Evolutionary conservation across 805 yeast species (phyloP).

Genomic region (Myxozyma mucilagina): DNA sequence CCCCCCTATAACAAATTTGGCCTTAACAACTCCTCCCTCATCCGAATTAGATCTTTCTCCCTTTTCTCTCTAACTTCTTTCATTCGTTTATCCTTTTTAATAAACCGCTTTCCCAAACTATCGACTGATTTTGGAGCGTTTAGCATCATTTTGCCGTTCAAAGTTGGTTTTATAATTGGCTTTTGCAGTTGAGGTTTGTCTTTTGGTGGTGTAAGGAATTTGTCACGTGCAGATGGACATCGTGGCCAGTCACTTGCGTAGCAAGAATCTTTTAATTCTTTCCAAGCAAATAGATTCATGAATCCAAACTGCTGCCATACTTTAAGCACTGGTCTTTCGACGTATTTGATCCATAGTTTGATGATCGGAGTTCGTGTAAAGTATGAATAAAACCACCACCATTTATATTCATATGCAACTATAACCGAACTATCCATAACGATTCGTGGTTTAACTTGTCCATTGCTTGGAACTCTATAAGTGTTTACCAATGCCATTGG

Average conservation of each 20-base stretch:
- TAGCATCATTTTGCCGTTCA: not conserved
- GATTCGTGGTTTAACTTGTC: constrained; percentile 11
- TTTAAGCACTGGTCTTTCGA: constrained; percentile 16
- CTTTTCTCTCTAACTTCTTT: not conserved
- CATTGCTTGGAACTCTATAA: not conserved
- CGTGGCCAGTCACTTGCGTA: constrained; percentile 13
- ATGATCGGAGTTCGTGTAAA: constrained; percentile 19
- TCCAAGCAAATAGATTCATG: constrained; percentile 9
- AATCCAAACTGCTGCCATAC: constrained; percentile 7
- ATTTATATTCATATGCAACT: constrained; percentile 21
- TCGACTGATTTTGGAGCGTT: not conserved
- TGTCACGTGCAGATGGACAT: not conserved
- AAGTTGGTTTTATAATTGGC: not conserved
- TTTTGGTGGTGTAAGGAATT: not conserved
- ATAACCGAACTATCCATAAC: constrained; percentile 21
- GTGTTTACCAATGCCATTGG: constrained; percentile 19
- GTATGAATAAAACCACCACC: constrained; percentile 27
- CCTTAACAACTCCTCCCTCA: not conserved
- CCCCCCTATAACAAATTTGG: not conserved
- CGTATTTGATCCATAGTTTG: constrained; percentile 4
- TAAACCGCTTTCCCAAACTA: not conserved
- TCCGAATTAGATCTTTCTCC: not conserved
- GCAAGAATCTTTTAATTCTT: constrained; percentile 19
- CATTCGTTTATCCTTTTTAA: not conserved
- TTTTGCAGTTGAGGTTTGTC: not conserved